These are phyloP conservation scores for Phytopythium oedochilum DNA, from an alignment of 352 stramenopile genomes.

Conservation along the genomic window DNA sequence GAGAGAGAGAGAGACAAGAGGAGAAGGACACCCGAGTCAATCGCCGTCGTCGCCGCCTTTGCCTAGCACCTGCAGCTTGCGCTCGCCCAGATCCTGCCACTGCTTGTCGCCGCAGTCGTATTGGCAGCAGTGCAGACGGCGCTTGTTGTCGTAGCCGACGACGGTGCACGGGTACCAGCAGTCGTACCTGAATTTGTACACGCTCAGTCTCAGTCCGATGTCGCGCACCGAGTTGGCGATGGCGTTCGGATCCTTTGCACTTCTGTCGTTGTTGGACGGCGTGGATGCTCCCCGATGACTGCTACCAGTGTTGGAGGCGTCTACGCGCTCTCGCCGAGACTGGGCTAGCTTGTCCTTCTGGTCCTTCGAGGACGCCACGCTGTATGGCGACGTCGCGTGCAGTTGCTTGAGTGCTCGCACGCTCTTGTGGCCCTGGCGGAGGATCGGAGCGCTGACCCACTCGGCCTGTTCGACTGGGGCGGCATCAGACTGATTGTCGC, in stretches of 20 bases:
- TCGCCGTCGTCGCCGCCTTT: constrained; percentile 7
- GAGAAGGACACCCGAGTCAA: neutral
- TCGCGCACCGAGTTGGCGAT: constrained; percentile 50
- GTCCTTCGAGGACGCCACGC: constrained; percentile 15
- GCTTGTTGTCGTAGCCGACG: constrained; percentile 68
- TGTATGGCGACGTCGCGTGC: constrained; percentile 53
- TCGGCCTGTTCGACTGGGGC: neutral
- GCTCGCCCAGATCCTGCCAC: constrained; percentile 54
- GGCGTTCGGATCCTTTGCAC: constrained; percentile 4
- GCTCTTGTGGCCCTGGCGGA: constrained; percentile 60
- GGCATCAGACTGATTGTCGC: constrained; percentile 12
- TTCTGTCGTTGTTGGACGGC: neutral
- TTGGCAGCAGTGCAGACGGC: constrained; percentile 68
- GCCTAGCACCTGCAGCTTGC: constrained; percentile 44
- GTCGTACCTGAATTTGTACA: constrained; percentile 79
- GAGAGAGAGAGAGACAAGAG: neutral
- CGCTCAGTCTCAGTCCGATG: constrained; percentile 53
- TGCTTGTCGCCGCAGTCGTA: constrained; percentile 84
- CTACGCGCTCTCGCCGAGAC: neutral
- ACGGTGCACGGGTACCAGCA: constrained; percentile 81
- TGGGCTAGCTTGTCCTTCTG: constrained; percentile 6
- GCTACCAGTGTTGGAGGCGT: neutral
- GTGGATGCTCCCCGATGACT: neutral
- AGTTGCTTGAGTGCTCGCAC: constrained; percentile 64
- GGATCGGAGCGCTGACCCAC: constrained; percentile 19